Evolutionary conservation across 2,329 filamentous ascomycete genomes (phyloP).

Genomic region (Chaetomiaceae sp.): DNA sequence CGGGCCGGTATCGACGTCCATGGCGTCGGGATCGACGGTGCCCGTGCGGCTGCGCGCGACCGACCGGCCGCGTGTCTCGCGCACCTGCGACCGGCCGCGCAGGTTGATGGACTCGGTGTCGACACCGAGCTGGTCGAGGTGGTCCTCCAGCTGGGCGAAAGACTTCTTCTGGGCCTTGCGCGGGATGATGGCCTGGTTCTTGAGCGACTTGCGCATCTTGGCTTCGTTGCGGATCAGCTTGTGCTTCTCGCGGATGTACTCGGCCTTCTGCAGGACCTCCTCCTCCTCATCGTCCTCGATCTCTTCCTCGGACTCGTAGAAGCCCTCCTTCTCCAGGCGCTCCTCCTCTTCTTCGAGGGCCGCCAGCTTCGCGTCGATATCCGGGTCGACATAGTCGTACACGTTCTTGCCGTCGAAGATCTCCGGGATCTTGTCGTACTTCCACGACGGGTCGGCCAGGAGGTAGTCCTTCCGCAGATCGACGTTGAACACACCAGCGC

Average conservation of each 20-base stretch:
- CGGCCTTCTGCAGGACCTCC: slow-evolving; percentile 84
- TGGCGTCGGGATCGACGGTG: slow-evolving; percentile 62
- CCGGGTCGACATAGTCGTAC: slow-evolving; percentile 93
- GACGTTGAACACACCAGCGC: slow-evolving; percentile 92
- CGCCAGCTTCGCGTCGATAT: slow-evolving; percentile 88
- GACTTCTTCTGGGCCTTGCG: slow-evolving; percentile 76
- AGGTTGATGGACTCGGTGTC: slow-evolving; percentile 71
- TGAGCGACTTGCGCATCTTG: slow-evolving; percentile 91
- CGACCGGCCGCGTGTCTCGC: slow-evolving; percentile 67
- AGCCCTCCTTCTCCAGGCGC: slow-evolving; percentile 82
- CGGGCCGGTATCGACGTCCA: slow-evolving; percentile 61
- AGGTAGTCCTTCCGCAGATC: slow-evolving; percentile 86
- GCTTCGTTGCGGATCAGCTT: slow-evolving; percentile 89
- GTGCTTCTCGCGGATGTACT: slow-evolving; percentile 92
- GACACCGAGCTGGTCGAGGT: slow-evolving; percentile 78
- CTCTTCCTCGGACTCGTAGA: slow-evolving; percentile 80
- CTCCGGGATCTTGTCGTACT: slow-evolving; percentile 92
- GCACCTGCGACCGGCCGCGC: slow-evolving; percentile 59
- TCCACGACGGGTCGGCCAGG: slow-evolving; percentile 87
- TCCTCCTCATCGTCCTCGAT: slow-evolving; percentile 86
- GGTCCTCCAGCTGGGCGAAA: slow-evolving; percentile 79
- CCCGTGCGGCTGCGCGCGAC: slow-evolving; percentile 57
- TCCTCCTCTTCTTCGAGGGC: slow-evolving; percentile 95
- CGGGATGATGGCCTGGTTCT: slow-evolving; percentile 93
- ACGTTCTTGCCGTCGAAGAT: slow-evolving; percentile 95